Percentiles rank a stretch among this genome's conserved stretches.
Conservation (phyloP, 257 asterid genomes). For the Cordia subcordata region DNA sequence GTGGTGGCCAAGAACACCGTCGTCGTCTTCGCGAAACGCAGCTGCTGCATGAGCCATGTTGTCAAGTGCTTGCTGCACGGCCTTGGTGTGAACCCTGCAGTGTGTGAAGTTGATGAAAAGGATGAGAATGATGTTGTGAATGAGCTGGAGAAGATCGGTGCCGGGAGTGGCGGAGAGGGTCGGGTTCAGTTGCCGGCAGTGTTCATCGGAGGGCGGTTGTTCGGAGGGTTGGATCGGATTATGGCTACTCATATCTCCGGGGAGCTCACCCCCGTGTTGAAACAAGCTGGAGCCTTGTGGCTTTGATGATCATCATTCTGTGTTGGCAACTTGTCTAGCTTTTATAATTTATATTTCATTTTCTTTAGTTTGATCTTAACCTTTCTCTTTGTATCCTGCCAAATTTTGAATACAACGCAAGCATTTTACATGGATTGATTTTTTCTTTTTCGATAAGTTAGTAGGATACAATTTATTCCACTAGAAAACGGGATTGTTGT, state of each 20-base stretch:
- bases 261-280: conserved; percentile 53
- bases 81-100: conserved; percentile 46
- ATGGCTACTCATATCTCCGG: conserved; percentile 59
- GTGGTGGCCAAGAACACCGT: conserved; percentile 30
- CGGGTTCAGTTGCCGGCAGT: conserved; percentile 41
- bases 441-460: no score
- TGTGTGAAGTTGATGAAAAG: conserved; percentile 40
- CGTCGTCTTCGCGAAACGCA: conserved; percentile 28
- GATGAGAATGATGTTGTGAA: conserved; percentile 21
- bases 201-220: conserved; percentile 58
- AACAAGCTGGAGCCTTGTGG: conserved; percentile 72
- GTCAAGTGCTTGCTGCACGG: conserved; percentile 42
- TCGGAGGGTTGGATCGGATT: conserved; percentile 68
- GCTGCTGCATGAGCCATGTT: conserved; percentile 50
- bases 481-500: no score
- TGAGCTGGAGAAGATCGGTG: conserved; percentile 18
- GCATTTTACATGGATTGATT: neutral
- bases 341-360: no score
- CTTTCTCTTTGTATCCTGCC: neutral
- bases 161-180: conserved; percentile 1
- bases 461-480: no score
- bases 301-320: conserved; percentile 19
- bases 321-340: no score
- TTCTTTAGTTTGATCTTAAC: no score
- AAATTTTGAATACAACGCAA: neutral